Evolutionary conservation across 2,329 filamentous ascomycete genomes (phyloP), one percentile per base, ranked within the genome.

Genomic region (Dactylellina drechsleri): DNA sequence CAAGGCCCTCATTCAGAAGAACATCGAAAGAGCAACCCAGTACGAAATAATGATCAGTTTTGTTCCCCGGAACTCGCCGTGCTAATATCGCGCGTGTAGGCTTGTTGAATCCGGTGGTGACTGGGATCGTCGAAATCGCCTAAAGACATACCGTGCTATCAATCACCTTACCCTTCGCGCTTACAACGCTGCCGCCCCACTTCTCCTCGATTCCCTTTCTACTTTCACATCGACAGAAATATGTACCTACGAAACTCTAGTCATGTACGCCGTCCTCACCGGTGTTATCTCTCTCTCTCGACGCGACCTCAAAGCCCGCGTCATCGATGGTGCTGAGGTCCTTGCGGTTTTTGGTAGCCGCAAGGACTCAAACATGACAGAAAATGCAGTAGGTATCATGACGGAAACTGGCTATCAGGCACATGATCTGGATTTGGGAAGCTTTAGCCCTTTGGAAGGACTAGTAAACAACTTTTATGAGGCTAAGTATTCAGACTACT

Each of bases 221-320:
- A 99, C 95, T 20, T 99, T 99, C 83, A 99, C 95, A 77, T 97
- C 93, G 82, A 97, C 97, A 84, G 95, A 99, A 83, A 89, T 99
- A 58, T 99, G 95, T 89, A 94, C 91, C 78, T 99, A 99, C 85
- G 97, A 93, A 72, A 91, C 89, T 76, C 88, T 99, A 23, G 95
- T 99, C 60, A 90, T 97, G 68, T 99, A 98, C 84, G 93, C 95
- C 0, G 94, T 98, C 20, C 89, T 99, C 40, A 93, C 95, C 41
- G 95, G 95, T 72, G 96, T 93, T 5, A 90, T 98, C 23, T 95
- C 94, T 53, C 87, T 99, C 67, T 97, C 97, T 85, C 91, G 95
- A 57, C 92, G 97, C 40, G 95, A 99, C 83, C 99, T 99, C 87
- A 99, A 99, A 86, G 92, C 92, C 78, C 98, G 98, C 85, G 95